Percentiles rank a stretch among this genome's conserved stretches.
Conservation (phyloP, 108 stramenopile species). For the Skeletonema potamos region DNA sequence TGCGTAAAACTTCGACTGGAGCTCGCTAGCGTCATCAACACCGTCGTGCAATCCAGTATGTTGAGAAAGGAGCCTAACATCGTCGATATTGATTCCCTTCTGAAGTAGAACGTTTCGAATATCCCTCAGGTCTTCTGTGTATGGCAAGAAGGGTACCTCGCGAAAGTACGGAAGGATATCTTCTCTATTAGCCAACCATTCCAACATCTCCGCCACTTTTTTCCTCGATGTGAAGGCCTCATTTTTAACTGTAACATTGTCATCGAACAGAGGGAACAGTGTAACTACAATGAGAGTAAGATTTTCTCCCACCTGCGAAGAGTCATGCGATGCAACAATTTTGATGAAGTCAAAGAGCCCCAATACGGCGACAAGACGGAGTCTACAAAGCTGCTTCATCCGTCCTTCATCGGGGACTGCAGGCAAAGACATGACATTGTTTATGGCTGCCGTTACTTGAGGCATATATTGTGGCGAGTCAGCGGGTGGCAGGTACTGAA, state of each 20-base stretch:
- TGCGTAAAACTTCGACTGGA: conserved; percentile 29
- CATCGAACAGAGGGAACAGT: conserved; percentile 68
- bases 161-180: conserved; percentile 51
- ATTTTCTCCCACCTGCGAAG: conserved; percentile 59
- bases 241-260: conserved; percentile 2
- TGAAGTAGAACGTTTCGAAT: conserved; percentile 49
- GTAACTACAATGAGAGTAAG: conserved; percentile 76
- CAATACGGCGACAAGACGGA: conserved; percentile 58
- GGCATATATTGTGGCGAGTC: conserved; percentile 73
- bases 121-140: conserved; percentile 36
- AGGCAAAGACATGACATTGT: conserved; percentile 55
- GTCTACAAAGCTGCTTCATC: conserved; percentile 1
- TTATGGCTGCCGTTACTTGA: conserved; percentile 72
- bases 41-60: conserved; percentile 20
- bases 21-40: conserved; percentile 10
- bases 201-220: conserved; percentile 59
- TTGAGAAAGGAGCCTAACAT: conserved; percentile 49
- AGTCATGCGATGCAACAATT: conserved; percentile 47
- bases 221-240: conserved; percentile 30
- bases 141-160: conserved; percentile 80
- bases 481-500: conserved; percentile 51
- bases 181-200: conserved; percentile 53
- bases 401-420: neutral
- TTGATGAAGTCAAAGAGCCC: conserved; percentile 67
- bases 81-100: conserved; percentile 78